Percentiles rank a stretch among this genome's conserved stretches.
These are phyloP conservation scores for Prinsepia uniflora DNA, from an alignment of 306 rosid genomes.

Conservation along the genomic window DNA sequence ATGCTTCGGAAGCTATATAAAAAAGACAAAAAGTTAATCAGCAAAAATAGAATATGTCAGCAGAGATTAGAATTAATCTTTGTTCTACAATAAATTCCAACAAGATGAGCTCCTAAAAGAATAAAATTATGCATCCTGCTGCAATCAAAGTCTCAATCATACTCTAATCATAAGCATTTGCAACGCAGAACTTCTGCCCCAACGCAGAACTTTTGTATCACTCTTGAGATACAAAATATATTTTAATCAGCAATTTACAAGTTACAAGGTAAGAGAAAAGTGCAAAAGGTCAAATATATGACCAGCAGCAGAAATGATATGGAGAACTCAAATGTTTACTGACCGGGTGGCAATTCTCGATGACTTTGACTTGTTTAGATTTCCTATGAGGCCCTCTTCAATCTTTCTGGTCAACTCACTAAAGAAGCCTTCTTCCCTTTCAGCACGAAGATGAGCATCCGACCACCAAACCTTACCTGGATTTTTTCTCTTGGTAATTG, in stretches of 20 bases:
- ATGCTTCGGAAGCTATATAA: slow-evolving; percentile 70
- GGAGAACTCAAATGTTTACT: slow-evolving; percentile 31
- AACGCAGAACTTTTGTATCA: too few species aligned
- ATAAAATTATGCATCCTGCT: not conserved
- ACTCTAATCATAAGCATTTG: not conserved
- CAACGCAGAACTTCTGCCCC: too few species aligned
- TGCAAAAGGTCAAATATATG: slow-evolving; percentile 11
- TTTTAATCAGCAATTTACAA: slow-evolving; percentile 1
- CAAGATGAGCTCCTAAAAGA: not conserved
- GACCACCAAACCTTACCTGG: slow-evolving; percentile 69
- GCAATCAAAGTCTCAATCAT: not conserved
- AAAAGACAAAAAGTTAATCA: slow-evolving; percentile 26
- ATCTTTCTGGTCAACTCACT: slow-evolving; percentile 72
- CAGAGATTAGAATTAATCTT: not conserved
- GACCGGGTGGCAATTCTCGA: slow-evolving; percentile 61
- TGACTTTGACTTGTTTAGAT: slow-evolving; percentile 54
- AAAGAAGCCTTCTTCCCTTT: slow-evolving; percentile 66
- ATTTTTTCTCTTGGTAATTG: slow-evolving; percentile 40
- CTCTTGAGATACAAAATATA: slow-evolving; percentile 8
- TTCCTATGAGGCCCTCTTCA: slow-evolving; percentile 74
- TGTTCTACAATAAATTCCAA: too few species aligned
- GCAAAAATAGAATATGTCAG: not conserved
- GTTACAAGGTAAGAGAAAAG: not conserved
- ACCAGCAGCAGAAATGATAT: slow-evolving; percentile 11
- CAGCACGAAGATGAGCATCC: slow-evolving; percentile 80